Base-by-base conservation (phyloP, 768 basidiomycete species). In the Rubroboletus pulcherrimus region DNA sequence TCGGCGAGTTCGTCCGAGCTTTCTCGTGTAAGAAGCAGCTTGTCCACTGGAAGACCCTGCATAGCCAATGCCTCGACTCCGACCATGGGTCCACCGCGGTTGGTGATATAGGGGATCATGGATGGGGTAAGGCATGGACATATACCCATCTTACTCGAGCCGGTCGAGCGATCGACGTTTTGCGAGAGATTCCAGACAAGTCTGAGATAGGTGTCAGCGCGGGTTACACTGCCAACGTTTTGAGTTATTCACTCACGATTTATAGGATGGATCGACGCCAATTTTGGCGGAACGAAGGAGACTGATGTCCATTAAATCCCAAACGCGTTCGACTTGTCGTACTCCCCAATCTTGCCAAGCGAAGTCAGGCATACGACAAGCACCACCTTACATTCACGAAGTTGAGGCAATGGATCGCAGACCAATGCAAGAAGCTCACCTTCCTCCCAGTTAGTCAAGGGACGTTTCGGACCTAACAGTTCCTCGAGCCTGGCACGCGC, bases 31-130 rank as follows among this genome's bases (percentile, higher is more conserved):
- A 98, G 79, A 19, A 97, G 79, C 2, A 98, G 79, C 68, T 93
- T 90, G 71, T 96, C 90, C 33, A 96, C 85, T 0, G 95, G 95
- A 39, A 98, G 83, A 33, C 95, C 95, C 68, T 98, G 95, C 81
- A 98, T 87, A 11, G 91, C 89, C 41, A 98, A 75, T 1, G 95
- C 94, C 67, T 98, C 95, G 34, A 93, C 72, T 9, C 95, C 95
- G 15, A 95, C 85, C 87, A 97, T 91, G 8, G 95, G 95, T 26
- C 95, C 95, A 39, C 95, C 95, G 49, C 95, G 93, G 67, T 90
- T 93, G 43, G 95, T 93, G 68, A 96, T 87, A 64, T 93, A 98
- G 0, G 95, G 91, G 58, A 97, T 97, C 93, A 96, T 97, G 30
- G 91, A 87, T 1, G 95, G 95, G 0, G 95, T 98, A 17, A 98